Percentiles rank a stretch among this genome's conserved stretches.
Conservation (phyloP, 345 rosid genomes). For the Rhodamnia rubescens region DNA sequence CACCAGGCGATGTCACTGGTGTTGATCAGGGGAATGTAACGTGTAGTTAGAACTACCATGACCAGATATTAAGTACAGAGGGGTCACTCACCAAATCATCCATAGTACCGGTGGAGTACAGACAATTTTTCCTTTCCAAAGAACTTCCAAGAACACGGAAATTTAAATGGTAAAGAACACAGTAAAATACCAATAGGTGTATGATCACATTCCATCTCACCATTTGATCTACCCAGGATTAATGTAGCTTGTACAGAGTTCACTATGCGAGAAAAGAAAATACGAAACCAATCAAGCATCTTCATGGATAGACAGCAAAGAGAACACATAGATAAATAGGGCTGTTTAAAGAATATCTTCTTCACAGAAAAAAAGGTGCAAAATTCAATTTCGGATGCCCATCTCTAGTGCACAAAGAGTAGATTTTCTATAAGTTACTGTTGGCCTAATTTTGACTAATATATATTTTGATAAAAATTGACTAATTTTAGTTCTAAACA, state of each 20-base stretch:
- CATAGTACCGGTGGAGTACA: not conserved
- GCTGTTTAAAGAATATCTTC: not conserved
- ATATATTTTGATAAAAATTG: no score
- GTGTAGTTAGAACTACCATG: not conserved
- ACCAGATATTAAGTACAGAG: not conserved
- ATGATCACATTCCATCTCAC: not conserved
- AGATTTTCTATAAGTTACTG: not conserved
- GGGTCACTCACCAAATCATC: not conserved
- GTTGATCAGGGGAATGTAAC: not conserved
- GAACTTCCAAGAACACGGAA: not conserved
- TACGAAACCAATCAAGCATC: not conserved
- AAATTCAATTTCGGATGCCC: not conserved
- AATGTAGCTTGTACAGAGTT: not conserved
- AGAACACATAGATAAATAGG: not conserved
- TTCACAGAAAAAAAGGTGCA: not conserved
- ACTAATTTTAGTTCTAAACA: no score
- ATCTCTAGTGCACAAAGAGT: not conserved
- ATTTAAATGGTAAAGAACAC: not conserved
- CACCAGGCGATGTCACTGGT: not conserved
- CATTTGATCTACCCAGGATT: not conserved
- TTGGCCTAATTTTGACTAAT: no score
- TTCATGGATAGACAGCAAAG: not conserved
- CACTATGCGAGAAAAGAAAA: not conserved
- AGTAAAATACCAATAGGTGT: not conserved
- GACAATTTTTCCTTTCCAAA: not conserved